phyloP scores from a whole-genome alignment of 345 rosid species.

The Populus nigra region DNA sequence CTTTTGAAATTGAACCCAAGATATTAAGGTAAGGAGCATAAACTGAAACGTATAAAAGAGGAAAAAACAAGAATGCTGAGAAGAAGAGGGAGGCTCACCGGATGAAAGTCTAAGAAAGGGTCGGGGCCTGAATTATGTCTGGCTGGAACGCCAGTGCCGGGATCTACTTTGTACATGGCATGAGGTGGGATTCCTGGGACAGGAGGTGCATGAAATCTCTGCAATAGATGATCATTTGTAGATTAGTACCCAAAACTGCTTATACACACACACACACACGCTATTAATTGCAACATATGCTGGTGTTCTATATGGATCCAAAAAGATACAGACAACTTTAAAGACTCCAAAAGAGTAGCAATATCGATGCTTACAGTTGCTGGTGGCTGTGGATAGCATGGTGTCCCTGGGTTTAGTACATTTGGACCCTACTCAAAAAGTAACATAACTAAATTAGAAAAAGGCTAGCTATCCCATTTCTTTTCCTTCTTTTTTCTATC shows the following conservation, averaged over 20 bases:
- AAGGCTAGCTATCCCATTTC: too few species aligned
- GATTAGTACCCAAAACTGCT: neutral
- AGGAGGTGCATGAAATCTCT: constrained; percentile 51
- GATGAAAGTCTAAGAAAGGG: constrained; percentile 56
- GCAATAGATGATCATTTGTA: neutral
- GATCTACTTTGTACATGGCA: constrained; percentile 35
- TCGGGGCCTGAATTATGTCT: constrained; percentile 33
- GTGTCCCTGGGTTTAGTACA: constrained; percentile 50
- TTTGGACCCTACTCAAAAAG: constrained; percentile 37
- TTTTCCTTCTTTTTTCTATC: neutral
- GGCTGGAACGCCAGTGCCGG: constrained; percentile 41
- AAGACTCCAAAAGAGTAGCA: constrained; percentile 25
- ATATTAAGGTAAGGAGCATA: too few species aligned
- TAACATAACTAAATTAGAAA: neutral
- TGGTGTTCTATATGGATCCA: constrained; percentile 2
- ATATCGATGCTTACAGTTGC: constrained; percentile 43
- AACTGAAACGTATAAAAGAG: neutral
- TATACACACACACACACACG: neutral
- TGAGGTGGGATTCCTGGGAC: constrained; percentile 53
- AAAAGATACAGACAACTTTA: constrained; percentile 17
- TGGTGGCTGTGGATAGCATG: constrained; percentile 54
- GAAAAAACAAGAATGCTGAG: neutral
- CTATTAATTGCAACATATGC: too few species aligned
- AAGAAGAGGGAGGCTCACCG: constrained; percentile 43
- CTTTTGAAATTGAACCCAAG: too few species aligned